Evolutionary conservation across 306 rosid species (phyloP).

Genomic region (Geum urbanum): DNA sequence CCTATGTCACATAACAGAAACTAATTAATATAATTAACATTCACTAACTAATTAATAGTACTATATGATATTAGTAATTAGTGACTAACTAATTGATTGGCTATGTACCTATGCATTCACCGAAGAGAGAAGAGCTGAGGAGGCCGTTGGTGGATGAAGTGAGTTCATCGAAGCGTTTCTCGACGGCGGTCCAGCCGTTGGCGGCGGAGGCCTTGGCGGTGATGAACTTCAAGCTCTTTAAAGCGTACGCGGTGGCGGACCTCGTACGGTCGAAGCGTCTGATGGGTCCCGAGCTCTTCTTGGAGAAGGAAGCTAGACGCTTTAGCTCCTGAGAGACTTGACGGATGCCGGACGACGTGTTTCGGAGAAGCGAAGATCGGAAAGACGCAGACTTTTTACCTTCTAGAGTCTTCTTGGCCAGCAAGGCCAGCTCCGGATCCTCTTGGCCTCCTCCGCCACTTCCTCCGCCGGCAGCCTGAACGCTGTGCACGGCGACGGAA

Average conservation of each 20-base stretch:
- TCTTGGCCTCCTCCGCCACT: slow-evolving; percentile 22
- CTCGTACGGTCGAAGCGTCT: slow-evolving; percentile 43
- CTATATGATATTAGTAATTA: neutral
- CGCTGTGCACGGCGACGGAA: slow-evolving; percentile 57
- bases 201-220: slow-evolving; percentile 29
- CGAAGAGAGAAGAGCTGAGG: slow-evolving; percentile 45
- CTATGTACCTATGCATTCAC: slow-evolving; percentile 51
- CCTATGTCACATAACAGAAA: slow-evolving; percentile 23
- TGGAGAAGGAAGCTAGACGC: slow-evolving; percentile 38
- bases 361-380: slow-evolving; percentile 31
- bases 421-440: slow-evolving; percentile 41
- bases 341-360: slow-evolving; percentile 33
- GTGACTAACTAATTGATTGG: neutral
- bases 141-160: slow-evolving; percentile 40
- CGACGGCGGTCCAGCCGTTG: slow-evolving; percentile 42
- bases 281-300: slow-evolving; percentile 23
- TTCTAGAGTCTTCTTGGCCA: slow-evolving; percentile 38
- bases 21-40: neutral
- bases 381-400: slow-evolving; percentile 40
- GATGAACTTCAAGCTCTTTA: slow-evolving; percentile 51
- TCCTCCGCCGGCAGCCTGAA: slow-evolving; percentile 32
- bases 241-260: slow-evolving; percentile 49
- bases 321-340: slow-evolving; percentile 61
- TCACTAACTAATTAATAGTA: neutral
- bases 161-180: slow-evolving; percentile 42